Evolutionary conservation across 352 stramenopile species (phyloP).

Genomic region (Globisporangium emineosum): DNA sequence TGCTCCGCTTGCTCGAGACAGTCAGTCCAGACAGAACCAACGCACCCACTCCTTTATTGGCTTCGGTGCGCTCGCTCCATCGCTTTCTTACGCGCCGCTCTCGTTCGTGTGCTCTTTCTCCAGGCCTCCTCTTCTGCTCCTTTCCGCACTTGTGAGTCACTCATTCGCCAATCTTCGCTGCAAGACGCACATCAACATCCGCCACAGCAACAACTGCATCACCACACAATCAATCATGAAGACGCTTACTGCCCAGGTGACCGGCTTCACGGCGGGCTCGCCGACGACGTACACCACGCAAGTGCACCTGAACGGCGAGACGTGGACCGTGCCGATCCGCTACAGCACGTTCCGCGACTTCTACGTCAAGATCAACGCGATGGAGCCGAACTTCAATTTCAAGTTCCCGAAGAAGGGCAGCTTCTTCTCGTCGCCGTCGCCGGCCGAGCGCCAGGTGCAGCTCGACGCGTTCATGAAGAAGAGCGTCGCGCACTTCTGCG

Average conservation of each 20-base stretch:
- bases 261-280: conserved; percentile 37
- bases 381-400: conserved; percentile 53
- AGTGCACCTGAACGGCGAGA: conserved; percentile 34
- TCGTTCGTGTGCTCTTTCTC: background rate
- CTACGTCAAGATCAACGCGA: conserved; percentile 42
- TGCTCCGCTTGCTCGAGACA: background rate
- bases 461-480: conserved; percentile 63
- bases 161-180: conserved; percentile 11
- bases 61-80: background rate
- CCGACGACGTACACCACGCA: conserved; percentile 48
- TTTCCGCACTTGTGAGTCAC: conserved; percentile 1
- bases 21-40: background rate
- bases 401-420: conserved; percentile 61
- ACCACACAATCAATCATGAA: conserved; percentile 12
- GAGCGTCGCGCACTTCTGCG: conserved; percentile 50
- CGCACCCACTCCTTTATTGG: background rate
- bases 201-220: background rate
- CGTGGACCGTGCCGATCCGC: conserved; percentile 51
- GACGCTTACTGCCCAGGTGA: conserved; percentile 38
- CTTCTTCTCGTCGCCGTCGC: conserved; percentile 57
- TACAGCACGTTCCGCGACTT: conserved; percentile 66
- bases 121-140: conserved; percentile 1
- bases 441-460: conserved; percentile 51
- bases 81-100: conserved; percentile 2
- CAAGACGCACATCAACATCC: background rate